Evolutionary conservation across 2,329 filamentous ascomycete species (phyloP), one percentile per base, ranked within the genome.

Genomic region (Didymella segeticola): DNA sequence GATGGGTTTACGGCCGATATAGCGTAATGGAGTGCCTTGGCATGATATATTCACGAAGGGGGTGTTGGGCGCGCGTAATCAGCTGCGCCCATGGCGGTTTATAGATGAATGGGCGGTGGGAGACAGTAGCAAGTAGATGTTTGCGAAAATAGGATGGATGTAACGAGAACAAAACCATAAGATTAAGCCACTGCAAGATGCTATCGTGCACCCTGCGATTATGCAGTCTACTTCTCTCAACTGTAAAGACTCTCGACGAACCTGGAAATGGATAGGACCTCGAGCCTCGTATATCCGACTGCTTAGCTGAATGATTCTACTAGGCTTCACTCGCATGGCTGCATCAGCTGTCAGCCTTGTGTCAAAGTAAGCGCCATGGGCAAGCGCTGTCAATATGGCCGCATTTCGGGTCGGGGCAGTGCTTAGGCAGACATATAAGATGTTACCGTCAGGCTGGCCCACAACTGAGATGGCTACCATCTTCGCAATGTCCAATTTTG

Each of bases 91-190:
- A 23, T 7, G 2, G 25, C 23, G 22, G 34, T 51, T 31, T 45
- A 51, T 51, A 51, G 41, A 51, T 17, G 10, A 46, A 17, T 25
- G 17, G 15, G 5, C 6, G 29, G 30, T 29, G 37, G 37, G 43
- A 49, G 47, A 49, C 34, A 49, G 47, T 37, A 36, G 29, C 14
- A 25, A 17, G 47, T 49, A 49, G 47, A 49, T 49, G 47, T 36
- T 14, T 49, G 47, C 43, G 47, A 43, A 49, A 42, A 42, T 49
- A 30, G 38, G 38, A 30, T 27, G 47, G 25, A 43, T 37, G 11
- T 49, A 37, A 49, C 30, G 47, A 43, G 29, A 23, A 9, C n/a
- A 5, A 20, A 6, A 12, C 15, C 30, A 19, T 20, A 3, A 11
- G 29, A 8, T 5, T 22, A 19, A 11, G 10, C 12, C 15, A 25